Percentiles rank a stretch among this genome's conserved stretches.
These are phyloP conservation scores for Umbelopsis sp. DNA, from an alignment of 192 early-diverging fungal genomes.

Conservation along the genomic window DNA sequence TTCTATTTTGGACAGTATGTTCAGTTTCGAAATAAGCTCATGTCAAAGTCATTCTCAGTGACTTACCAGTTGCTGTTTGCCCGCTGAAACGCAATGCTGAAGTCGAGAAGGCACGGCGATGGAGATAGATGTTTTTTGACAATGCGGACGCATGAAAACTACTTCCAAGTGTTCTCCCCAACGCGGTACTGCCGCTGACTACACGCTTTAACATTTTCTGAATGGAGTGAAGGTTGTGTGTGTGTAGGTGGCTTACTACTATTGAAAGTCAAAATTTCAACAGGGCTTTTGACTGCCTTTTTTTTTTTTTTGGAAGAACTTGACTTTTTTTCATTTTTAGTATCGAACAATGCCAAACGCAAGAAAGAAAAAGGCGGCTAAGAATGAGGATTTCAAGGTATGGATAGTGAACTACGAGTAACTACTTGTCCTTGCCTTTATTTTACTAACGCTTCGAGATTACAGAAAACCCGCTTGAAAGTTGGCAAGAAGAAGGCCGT, in stretches of 20 bases:
- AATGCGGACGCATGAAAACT: neutral
- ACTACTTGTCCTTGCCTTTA: too few species aligned
- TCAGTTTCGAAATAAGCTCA: neutral
- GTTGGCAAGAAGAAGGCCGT: conserved; percentile 86
- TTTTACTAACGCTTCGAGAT: too few species aligned
- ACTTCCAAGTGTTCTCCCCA: neutral
- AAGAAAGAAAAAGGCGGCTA: conserved; percentile 71
- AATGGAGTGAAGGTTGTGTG: neutral
- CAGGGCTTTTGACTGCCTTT: conserved; percentile 11
- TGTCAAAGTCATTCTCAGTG: neutral
- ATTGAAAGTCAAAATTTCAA: conserved; percentile 7
- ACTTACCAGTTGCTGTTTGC: conserved; percentile 4
- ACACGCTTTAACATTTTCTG: neutral
- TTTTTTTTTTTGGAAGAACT: conserved; percentile 25
- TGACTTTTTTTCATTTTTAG: conserved; percentile 5
- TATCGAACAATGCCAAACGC: conserved; percentile 53
- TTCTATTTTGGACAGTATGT: neutral
- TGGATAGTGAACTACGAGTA: neutral
- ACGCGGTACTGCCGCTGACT: neutral
- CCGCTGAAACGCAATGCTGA: neutral
- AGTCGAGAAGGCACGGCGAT: neutral
- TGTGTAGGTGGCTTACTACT: neutral
- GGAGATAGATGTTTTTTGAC: neutral
- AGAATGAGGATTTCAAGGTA: conserved; percentile 79
- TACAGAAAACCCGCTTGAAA: conserved; percentile 87